These are phyloP conservation scores for Mallotus repandus DNA, from an alignment of 441 rosid genomes.

Conservation along the genomic window DNA sequence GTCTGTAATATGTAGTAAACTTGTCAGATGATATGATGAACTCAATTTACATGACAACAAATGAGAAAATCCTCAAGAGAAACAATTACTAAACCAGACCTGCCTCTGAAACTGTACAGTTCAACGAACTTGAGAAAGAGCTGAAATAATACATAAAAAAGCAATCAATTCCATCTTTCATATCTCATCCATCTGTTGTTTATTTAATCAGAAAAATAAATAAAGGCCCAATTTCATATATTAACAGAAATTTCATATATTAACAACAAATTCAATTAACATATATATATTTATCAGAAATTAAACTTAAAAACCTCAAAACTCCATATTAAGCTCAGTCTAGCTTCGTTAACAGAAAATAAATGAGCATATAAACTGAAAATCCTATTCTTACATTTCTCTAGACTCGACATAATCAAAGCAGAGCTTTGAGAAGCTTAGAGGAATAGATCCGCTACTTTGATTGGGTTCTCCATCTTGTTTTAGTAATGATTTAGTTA, in stretches of 20 bases:
- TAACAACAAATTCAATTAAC: too few species aligned
- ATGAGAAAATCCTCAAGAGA: neutral
- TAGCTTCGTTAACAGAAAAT: too few species aligned
- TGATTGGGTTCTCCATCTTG: constrained; percentile 62
- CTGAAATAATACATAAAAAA: constrained; percentile 20
- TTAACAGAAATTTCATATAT: neutral
- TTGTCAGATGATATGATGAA: constrained; percentile 17
- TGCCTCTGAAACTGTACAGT: constrained; percentile 73
- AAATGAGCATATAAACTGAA: too few species aligned
- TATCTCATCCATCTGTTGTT: neutral
- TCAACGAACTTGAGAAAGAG: constrained; percentile 48
- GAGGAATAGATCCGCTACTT: constrained; percentile 74
- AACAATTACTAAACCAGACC: constrained; percentile 26
- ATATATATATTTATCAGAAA: too few species aligned
- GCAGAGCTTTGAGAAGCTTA: constrained; percentile 57
- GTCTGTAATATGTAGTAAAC: constrained; percentile 45
- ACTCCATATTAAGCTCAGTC: too few species aligned
- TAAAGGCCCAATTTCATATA: neutral
- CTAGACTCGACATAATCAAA: too few species aligned
- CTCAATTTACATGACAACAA: constrained; percentile 1
- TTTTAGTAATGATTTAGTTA: neutral
- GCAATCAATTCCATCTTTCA: neutral
- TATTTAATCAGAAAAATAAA: too few species aligned
- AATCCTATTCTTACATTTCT: too few species aligned
- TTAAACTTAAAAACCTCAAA: too few species aligned